Percentiles rank a stretch among this genome's conserved stretches.
Conservation (phyloP, 495 filamentous ascomycete species). For the Cercophora newfieldiana region DNA sequence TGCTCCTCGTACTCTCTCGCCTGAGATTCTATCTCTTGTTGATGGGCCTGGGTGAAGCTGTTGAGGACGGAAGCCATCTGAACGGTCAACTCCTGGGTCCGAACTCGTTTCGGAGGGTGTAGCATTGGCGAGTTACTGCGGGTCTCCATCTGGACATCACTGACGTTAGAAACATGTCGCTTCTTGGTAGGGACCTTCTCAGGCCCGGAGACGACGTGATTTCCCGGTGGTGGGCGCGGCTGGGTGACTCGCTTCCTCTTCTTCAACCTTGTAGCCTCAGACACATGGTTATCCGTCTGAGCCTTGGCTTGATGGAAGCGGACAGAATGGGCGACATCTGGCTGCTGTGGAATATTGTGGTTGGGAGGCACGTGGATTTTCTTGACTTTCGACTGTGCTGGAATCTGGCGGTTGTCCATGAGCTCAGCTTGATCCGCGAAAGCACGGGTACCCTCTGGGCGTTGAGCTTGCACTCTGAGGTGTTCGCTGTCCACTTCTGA, state of each 20-base stretch:
- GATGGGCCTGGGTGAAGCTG: slow-evolving; percentile 26
- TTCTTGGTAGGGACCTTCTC: neutral
- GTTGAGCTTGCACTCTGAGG: neutral
- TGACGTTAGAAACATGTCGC: neutral
- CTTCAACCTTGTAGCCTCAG: neutral
- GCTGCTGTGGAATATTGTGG: neutral
- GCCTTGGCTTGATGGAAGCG: neutral
- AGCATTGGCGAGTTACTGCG: slow-evolving; percentile 6
- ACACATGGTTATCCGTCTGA: neutral
- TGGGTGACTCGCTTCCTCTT: neutral
- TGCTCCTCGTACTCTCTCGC: slow-evolving; percentile 24
- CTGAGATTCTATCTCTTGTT: slow-evolving; percentile 20
- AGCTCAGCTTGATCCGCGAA: neutral
- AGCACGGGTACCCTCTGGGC: neutral
- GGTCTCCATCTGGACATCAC: neutral
- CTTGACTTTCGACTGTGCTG: too few species aligned
- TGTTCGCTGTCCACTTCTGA: neutral
- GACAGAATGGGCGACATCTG: neutral
- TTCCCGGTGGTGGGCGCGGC: neutral
- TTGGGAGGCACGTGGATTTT: too few species aligned
- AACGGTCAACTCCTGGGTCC: slow-evolving; percentile 25
- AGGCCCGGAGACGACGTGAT: neutral
- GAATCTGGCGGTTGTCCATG: neutral
- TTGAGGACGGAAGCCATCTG: slow-evolving; percentile 28
- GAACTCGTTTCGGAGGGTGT: slow-evolving; percentile 15